Evolutionary conservation across 1,284 basidiomycete species (phyloP).

Genomic region (Ceratorhiza oryzae-sativae): DNA sequence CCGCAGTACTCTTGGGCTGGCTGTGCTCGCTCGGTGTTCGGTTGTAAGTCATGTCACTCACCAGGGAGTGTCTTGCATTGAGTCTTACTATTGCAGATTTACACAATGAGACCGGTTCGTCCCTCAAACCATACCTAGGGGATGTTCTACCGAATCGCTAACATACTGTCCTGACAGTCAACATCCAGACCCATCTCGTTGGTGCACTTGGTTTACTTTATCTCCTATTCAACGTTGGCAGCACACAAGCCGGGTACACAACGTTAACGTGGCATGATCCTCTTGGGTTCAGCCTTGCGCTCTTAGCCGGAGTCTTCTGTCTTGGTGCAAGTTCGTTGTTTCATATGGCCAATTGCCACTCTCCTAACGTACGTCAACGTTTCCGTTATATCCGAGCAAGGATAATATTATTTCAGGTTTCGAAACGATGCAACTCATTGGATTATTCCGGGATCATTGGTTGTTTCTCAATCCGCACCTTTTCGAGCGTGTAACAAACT

Average conservation of each 20-base stretch:
- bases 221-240: slow-evolving; percentile 61
- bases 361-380: slow-evolving; percentile 60
- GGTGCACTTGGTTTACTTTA: slow-evolving; percentile 71
- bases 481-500: slow-evolving; percentile 14
- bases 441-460: slow-evolving; percentile 77
- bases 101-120: slow-evolving; percentile 81
- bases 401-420: slow-evolving; percentile 47
- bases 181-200: slow-evolving; percentile 88
- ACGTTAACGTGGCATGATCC: slow-evolving; percentile 69
- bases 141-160: background rate
- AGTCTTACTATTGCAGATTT: slow-evolving; percentile 59
- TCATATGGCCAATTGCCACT: slow-evolving; percentile 81
- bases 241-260: slow-evolving; percentile 59
- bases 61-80: slow-evolving; percentile 30
- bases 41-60: slow-evolving; percentile 62
- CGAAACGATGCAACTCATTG: slow-evolving; percentile 61
- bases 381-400: slow-evolving; percentile 45
- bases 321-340: slow-evolving; percentile 77
- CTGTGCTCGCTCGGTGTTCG: slow-evolving; percentile 72
- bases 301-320: slow-evolving; percentile 76
- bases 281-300: slow-evolving; percentile 70
- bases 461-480: slow-evolving; percentile 47
- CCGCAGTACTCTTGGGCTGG: slow-evolving; percentile 68
- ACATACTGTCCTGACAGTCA: slow-evolving; percentile 61
- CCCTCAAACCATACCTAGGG: slow-evolving; percentile 17